Base-by-base conservation (phyloP, 257 asterid species). In the Nicotiana attenuata region DNA sequence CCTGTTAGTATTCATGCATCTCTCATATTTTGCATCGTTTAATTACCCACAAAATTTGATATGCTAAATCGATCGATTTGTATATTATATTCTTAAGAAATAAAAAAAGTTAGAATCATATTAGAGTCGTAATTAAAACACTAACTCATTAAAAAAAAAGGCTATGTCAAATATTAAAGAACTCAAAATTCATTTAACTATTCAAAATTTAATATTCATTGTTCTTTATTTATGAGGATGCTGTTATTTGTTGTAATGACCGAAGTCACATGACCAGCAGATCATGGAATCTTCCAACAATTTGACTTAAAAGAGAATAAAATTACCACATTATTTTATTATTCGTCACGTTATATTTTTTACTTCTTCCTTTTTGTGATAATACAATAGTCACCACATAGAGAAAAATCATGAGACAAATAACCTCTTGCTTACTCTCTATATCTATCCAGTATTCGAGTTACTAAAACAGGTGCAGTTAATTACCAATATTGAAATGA, bases 221-320 rank as follows among this genome's bases (percentile, higher is more conserved):
- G 10, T 1, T 10, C 45, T 38, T 38, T 38, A 38, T 7, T 38
- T 38, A 13, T 57, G 33, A 31, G 33, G 81, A 52, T 50, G 10
- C 55, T 50, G 55, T 7, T 3, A 50, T 50, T 50, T 50, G 16
- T 50, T 50, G 13, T 50, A 50, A 69, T 45, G 78, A 71, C 33
- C 7, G 33, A 11, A 71, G 35, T 29, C 78, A 71, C 78, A 71
- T 71, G 60, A 20, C 60, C 45, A 57, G 78, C 59, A 69, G 78
- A 69, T 69, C 33, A 69, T 22, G 60, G 78, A 73, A 73, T 73
- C 78, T 47, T 73, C 38, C 38, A 45, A 73, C 38, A 73, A 47
- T 73, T 14, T 71, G 22, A 71, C 78, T 19, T 6, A 7, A 14
- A 15, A 14, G 2, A 29, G 5, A 65, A 65, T 15, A 29, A 65